These are phyloP conservation scores for Bolboschoenus planiculmis DNA, from an alignment of 176 grass and related monocot species.

Conservation along the genomic window DNA sequence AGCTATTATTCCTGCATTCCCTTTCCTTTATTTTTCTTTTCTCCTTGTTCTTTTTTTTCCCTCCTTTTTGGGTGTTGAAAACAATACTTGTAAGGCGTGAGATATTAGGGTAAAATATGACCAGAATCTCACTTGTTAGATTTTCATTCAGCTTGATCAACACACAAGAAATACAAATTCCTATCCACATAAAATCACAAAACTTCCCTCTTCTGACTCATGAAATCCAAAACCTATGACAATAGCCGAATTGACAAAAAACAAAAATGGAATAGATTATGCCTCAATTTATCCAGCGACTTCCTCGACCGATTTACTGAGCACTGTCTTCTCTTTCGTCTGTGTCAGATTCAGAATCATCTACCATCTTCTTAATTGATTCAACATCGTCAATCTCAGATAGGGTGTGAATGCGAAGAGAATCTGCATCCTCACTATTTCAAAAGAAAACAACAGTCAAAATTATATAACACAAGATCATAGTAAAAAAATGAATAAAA, in stretches of 20 bases:
- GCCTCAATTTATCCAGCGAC: background rate
- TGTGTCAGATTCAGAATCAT: conserved; percentile 34
- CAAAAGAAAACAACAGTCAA: conserved; percentile 17
- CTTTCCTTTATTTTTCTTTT: too few relatives aligned
- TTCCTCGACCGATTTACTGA: background rate
- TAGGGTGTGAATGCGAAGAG: conserved; percentile 49
- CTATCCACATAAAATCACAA: background rate
- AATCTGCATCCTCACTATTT: conserved; percentile 84
- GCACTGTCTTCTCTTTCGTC: conserved; percentile 13
- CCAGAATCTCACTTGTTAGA: background rate
- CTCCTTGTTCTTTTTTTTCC: background rate
- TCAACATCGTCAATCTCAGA: conserved; percentile 65
- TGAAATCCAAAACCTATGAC: background rate
- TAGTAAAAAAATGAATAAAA: background rate
- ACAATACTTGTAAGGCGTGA: background rate
- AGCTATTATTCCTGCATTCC: background rate
- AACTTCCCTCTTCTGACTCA: background rate
- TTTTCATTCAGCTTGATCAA: background rate
- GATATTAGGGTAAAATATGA: background rate
- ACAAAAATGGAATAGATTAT: background rate
- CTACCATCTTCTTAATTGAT: conserved; percentile 67
- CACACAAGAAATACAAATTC: background rate
- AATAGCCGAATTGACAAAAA: background rate
- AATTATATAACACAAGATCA: background rate
- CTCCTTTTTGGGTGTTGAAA: background rate